Conservation (phyloP, 1,284 basidiomycete species). For the Cryptococcus neoformans region DNA sequence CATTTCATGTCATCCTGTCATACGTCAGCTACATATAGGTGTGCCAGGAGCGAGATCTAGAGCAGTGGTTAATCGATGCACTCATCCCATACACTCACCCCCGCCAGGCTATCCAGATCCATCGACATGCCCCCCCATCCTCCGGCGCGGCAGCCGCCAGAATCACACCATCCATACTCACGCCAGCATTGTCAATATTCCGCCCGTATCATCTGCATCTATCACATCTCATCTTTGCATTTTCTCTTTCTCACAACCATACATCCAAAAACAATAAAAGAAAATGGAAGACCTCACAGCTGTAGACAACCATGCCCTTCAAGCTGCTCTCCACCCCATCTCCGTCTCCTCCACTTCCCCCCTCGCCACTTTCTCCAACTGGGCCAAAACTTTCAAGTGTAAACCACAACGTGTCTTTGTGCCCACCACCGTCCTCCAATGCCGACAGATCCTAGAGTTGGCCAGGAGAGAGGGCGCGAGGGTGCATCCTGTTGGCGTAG, state of each 20-base stretch:
- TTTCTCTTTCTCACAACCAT: neutral
- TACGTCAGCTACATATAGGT: too few species aligned
- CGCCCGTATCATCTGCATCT: too few species aligned
- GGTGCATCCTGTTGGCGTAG: constrained; percentile 81
- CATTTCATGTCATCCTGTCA: too few species aligned
- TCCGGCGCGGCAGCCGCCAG: too few species aligned
- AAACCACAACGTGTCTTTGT: constrained; percentile 61
- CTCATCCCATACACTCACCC: too few species aligned
- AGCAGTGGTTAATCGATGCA: too few species aligned
- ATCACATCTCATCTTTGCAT: neutral
- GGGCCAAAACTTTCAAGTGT: constrained; percentile 55
- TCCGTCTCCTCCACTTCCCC: constrained; percentile 28
- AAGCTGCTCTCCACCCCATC: constrained; percentile 25
- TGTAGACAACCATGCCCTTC: constrained; percentile 13
- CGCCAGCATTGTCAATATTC: too few species aligned
- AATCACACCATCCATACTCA: too few species aligned
- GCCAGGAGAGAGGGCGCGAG: constrained; percentile 68
- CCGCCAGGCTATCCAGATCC: too few species aligned
- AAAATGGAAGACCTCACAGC: constrained; percentile 7
- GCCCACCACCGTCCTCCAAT: constrained; percentile 69
- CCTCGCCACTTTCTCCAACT: constrained; percentile 51
- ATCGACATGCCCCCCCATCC: too few species aligned
- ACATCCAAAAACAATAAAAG: neutral
- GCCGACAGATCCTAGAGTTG: constrained; percentile 75
- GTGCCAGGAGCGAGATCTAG: too few species aligned